phyloP scores from a whole-genome alignment of 2,329 filamentous ascomycete genomes.

The Monilinia fructicola region DNA sequence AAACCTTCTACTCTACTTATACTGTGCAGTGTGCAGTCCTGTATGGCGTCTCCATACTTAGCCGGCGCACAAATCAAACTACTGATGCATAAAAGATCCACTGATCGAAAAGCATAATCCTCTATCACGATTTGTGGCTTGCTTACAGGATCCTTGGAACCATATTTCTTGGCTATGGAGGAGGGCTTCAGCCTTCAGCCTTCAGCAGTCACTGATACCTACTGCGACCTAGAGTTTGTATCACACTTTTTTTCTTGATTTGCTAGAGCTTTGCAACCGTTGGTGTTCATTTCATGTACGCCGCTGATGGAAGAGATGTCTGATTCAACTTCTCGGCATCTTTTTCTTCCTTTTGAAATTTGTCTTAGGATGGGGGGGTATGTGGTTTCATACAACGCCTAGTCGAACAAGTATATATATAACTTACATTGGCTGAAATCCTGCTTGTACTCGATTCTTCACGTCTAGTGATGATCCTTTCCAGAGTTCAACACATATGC shows the following conservation, averaged over 20 bases:
- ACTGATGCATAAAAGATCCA: conserved; percentile 18
- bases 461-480: conserved; percentile 18
- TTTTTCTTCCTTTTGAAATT: background rate
- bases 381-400: background rate
- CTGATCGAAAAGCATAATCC: conserved; percentile 11
- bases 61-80: conserved; percentile 13
- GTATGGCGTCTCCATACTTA: conserved; percentile 16
- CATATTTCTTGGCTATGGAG: background rate
- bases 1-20: too few species aligned
- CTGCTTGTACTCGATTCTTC: conserved; percentile 7
- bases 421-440: background rate
- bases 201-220: too few species aligned
- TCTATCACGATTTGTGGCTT: conserved; percentile 16
- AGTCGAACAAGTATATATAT: background rate
- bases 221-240: background rate
- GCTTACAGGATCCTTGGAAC: conserved; percentile 2
- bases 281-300: background rate
- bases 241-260: background rate
- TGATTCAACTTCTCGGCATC: background rate
- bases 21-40: too few species aligned
- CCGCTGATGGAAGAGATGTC: conserved; percentile 6
- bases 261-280: background rate
- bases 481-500: conserved; percentile 1
- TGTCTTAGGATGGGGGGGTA: background rate
- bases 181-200: too few species aligned